phyloP scores from a whole-genome alignment of 1,284 basidiomycete species.

The Apiotrichum montevideense region DNA sequence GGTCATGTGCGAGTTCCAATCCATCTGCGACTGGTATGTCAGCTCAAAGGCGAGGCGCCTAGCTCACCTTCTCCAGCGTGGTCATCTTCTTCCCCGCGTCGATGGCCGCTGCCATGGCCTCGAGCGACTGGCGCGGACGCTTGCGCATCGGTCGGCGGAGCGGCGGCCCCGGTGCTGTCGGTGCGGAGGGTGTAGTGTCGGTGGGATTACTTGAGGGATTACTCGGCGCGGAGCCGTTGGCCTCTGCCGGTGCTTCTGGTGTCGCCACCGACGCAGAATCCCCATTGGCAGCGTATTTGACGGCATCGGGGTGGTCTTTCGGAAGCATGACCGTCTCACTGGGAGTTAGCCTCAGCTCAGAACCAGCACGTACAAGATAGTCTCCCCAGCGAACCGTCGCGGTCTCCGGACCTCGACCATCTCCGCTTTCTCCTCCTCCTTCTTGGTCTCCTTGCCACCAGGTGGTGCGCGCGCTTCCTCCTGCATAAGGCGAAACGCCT shows the following conservation, averaged over 20 bases:
- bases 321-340: constrained; percentile 39
- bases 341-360: neutral
- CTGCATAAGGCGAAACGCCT: constrained; percentile 13
- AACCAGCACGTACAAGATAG: constrained; percentile 32
- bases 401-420: constrained; percentile 37
- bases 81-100: constrained; percentile 46
- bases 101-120: constrained; percentile 42
- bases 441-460: neutral
- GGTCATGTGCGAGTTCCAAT: constrained; percentile 41
- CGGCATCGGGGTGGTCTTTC: constrained; percentile 35
- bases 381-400: constrained; percentile 43
- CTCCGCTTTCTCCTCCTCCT: neutral
- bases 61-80: constrained; percentile 43
- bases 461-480: neutral
- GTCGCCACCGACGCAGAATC: neutral
- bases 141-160: constrained; percentile 24
- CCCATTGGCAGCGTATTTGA: constrained; percentile 22
- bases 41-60: neutral
- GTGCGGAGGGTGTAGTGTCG: neutral
- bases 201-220: neutral
- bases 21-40: constrained; percentile 38
- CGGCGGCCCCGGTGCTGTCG: constrained; percentile 5
- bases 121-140: constrained; percentile 40
- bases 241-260: neutral
- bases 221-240: neutral